A percentile compares a stretch with the other conserved stretches of the same genome.
Conservation (phyloP, 202 grass and related monocot genomes). For the Eragrostis tef region DNA sequence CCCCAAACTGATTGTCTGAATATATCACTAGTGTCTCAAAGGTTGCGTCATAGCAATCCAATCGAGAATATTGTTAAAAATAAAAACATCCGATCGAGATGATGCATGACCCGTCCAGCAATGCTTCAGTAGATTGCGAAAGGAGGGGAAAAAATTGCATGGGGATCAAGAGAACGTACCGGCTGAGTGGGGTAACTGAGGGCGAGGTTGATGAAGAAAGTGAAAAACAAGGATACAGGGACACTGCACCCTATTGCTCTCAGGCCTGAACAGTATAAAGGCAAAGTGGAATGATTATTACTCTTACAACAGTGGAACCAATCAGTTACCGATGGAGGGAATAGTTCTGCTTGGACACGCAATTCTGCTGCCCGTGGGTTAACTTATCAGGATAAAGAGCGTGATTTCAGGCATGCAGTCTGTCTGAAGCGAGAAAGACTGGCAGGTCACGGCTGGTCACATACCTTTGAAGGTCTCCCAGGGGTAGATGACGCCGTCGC, state of each 20-base stretch:
- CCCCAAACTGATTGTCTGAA: not conserved
- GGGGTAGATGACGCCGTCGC: slow-evolving; percentile 63
- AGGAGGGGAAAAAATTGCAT: not conserved
- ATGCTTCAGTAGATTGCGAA: not conserved
- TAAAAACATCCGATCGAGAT: too few species aligned
- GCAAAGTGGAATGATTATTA: not conserved
- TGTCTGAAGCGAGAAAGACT: not conserved
- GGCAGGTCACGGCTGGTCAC: not conserved
- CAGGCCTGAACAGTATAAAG: slow-evolving; percentile 45
- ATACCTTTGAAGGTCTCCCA: slow-evolving; percentile 75
- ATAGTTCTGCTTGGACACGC: not conserved
- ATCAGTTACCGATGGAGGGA: not conserved
- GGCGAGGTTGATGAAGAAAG: slow-evolving; percentile 48
- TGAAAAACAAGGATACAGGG: not conserved
- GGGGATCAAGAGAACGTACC: slow-evolving; percentile 18
- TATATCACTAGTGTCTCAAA: not conserved
- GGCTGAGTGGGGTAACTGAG: slow-evolving; percentile 58
- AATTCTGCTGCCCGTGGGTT: not conserved
- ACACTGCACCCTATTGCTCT: slow-evolving; percentile 58
- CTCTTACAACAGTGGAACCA: not conserved
- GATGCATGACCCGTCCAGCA: too few species aligned
- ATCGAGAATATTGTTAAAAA: not conserved
- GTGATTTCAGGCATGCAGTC: not conserved
- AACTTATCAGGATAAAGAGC: not conserved
- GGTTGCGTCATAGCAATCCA: not conserved